Conservation (phyloP, 1,284 basidiomycete species). For the Pseudozyma flocculosa region DNA sequence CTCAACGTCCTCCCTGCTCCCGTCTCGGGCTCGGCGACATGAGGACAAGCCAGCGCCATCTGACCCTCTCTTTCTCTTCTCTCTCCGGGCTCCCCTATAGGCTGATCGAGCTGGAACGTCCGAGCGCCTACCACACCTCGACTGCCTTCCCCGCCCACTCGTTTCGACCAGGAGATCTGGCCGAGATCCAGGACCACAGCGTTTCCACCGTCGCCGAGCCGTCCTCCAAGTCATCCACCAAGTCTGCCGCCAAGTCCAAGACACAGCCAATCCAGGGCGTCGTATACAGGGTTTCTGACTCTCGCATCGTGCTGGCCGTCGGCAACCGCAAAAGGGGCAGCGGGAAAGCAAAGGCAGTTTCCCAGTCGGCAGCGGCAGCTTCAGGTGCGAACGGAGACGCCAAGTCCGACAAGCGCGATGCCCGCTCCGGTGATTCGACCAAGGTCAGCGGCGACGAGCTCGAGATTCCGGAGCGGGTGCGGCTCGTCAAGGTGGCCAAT, state of each 20-base stretch:
- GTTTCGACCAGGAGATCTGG: slow-evolving; percentile 80
- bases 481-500: slow-evolving; percentile 86
- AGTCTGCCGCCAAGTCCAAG: background rate
- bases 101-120: slow-evolving; percentile 80
- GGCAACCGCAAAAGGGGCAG: slow-evolving; percentile 12
- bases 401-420: slow-evolving; percentile 18
- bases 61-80: background rate
- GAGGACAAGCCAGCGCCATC: too few species aligned
- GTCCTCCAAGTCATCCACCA: background rate
- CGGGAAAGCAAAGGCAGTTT: background rate
- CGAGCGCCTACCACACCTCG: slow-evolving; percentile 73
- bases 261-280: slow-evolving; percentile 21
- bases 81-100: background rate
- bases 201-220: slow-evolving; percentile 5
- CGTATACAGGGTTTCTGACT: slow-evolving; percentile 24
- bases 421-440: slow-evolving; percentile 54
- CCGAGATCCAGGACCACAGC: slow-evolving; percentile 72
- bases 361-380: background rate
- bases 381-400: background rate
- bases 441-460: slow-evolving; percentile 65
- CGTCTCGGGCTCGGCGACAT: too few species aligned
- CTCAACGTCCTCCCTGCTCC: too few species aligned
- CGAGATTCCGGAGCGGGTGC: slow-evolving; percentile 78
- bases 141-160: slow-evolving; percentile 78
- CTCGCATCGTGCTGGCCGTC: slow-evolving; percentile 18